Base-by-base conservation (phyloP, 2,329 filamentous ascomycete species). In the Arthrobotrys iridis region DNA sequence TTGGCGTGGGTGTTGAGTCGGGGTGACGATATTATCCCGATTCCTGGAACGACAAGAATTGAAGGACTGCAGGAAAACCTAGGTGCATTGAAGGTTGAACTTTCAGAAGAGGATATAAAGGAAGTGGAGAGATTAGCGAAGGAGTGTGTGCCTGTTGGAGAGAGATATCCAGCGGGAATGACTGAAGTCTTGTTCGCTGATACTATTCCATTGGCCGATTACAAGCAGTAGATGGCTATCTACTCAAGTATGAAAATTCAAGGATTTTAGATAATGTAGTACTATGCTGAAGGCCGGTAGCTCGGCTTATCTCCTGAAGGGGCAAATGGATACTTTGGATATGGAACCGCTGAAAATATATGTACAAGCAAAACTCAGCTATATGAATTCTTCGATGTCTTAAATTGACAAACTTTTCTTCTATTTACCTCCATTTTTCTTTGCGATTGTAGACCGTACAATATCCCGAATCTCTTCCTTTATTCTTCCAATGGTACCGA, bases 1-100 rank as follows among this genome's bases (percentile, higher is more conserved):
- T 82, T 91, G 26, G 88, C 88, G 0, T 91, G 89, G 88, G 78
- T 91, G 66, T 78, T 89, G 77, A 85, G 85, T 37, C 88, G 90
- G 78, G 87, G 87, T 0, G 83, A 86, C 1, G 86, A 89, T 77
- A 83, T 90, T 57, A 85, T 88, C 78, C 87, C 89, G 0, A 90
- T 86, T 58, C 87, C 77, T 84, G 0, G 85, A 1, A 87, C 85
- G 0, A 86, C 84, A 80, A 84, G 80, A 63, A 80, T 84, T 37
- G 82, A 82, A 77, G 85, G 84, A 66, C 78, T 87, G 26, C 83
- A 86, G 30, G 67, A 64, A 48, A 77, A 72, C 40, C 35, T 70
- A 22, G 71, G 76, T 4, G 57, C 43, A 10, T 22, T 76, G 40
- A 40, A 41, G 8, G 33, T 57, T 15, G 40, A 59, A 6, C 43